Conservation (phyloP, 2,329 filamentous ascomycete species). For the Phyllosticta capitalensis region DNA sequence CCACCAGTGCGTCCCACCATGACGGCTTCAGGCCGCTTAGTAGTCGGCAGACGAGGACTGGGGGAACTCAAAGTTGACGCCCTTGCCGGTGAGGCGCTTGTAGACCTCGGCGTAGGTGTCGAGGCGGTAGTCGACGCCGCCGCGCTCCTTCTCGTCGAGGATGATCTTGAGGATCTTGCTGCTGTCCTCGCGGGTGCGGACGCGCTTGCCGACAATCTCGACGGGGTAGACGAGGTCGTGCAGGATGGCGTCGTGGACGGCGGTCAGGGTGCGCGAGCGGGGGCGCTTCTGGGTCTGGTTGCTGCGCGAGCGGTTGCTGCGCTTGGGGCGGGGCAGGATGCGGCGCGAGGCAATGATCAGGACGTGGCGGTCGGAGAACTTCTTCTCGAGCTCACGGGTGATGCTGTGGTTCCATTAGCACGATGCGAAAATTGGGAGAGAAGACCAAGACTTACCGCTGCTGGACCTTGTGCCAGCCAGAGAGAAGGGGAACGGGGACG, state of each 20-base stretch:
- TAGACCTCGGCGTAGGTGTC: slow-evolving; percentile 99
- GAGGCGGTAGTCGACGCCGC: slow-evolving; percentile 97
- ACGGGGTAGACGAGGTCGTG: slow-evolving; percentile 98
- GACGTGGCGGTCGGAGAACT: slow-evolving; percentile 99
- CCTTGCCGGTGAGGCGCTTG: slow-evolving; percentile 92
- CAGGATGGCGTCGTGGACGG: slow-evolving; percentile 98
- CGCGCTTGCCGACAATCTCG: slow-evolving; percentile 98
- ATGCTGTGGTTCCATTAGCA: slow-evolving; percentile 49
- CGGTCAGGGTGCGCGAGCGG: slow-evolving; percentile 92
- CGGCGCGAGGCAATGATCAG: slow-evolving; percentile 97
- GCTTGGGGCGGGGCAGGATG: slow-evolving; percentile 97
- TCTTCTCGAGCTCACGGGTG: slow-evolving; percentile 99
- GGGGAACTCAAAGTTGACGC: slow-evolving; percentile 97
- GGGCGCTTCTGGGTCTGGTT: slow-evolving; percentile 98
- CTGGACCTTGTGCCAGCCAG: slow-evolving; percentile 98
- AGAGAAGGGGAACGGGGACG: slow-evolving; percentile 98
- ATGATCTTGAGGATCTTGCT: slow-evolving; percentile 98
- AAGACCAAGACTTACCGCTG: slow-evolving; percentile 70
- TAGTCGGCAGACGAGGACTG: slow-evolving; percentile 70
- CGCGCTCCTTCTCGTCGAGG: slow-evolving; percentile 99
- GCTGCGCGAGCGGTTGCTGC: slow-evolving; percentile 92
- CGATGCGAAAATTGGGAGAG: not conserved
- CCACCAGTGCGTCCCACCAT: slow-evolving; percentile 24
- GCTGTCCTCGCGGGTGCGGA: slow-evolving; percentile 98
- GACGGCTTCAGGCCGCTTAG: slow-evolving; percentile 45